These are phyloP conservation scores for Kazachstania sp. DNA, from an alignment of 1,139 yeast species.

Conservation along the genomic window DNA sequence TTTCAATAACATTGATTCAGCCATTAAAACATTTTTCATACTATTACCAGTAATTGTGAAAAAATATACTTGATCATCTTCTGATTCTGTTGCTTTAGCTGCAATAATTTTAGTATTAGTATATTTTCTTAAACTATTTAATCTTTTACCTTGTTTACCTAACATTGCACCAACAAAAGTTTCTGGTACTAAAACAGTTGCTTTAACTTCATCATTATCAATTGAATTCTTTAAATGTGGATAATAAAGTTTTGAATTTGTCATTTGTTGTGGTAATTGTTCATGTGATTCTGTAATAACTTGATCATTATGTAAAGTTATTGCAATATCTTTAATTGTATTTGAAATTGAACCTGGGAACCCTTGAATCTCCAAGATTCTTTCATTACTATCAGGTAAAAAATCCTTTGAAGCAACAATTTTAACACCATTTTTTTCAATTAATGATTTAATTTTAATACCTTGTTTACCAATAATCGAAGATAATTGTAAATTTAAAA, in stretches of 20 bases:
- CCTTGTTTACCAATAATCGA: constrained; percentile 86
- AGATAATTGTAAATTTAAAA: constrained; percentile 87
- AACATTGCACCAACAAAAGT: constrained; percentile 86
- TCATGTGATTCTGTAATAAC: constrained; percentile 10
- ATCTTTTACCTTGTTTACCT: constrained; percentile 79
- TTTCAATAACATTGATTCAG: constrained; percentile 32
- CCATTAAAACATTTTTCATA: constrained; percentile 25
- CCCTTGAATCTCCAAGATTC: constrained; percentile 86
- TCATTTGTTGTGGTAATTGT: constrained; percentile 1
- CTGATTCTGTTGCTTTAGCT: not conserved
- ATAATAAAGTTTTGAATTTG: constrained; percentile 13
- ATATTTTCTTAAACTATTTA: constrained; percentile 74
- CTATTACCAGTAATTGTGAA: constrained; percentile 68
- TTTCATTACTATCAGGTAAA: constrained; percentile 75
- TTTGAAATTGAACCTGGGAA: constrained; percentile 60
- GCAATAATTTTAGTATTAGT: constrained; percentile 74
- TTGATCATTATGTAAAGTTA: constrained; percentile 19
- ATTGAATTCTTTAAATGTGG: constrained; percentile 11
- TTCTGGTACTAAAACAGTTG: constrained; percentile 47
- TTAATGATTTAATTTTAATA: constrained; percentile 69
- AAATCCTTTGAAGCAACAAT: constrained; percentile 86
- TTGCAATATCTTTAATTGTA: constrained; percentile 44
- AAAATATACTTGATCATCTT: constrained; percentile 17
- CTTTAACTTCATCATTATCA: constrained; percentile 15
- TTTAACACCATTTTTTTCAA: constrained; percentile 59